These are phyloP conservation scores for Hyphopichia pseudoburtonii DNA, from an alignment of 1,139 yeast genomes.

Conservation along the genomic window DNA sequence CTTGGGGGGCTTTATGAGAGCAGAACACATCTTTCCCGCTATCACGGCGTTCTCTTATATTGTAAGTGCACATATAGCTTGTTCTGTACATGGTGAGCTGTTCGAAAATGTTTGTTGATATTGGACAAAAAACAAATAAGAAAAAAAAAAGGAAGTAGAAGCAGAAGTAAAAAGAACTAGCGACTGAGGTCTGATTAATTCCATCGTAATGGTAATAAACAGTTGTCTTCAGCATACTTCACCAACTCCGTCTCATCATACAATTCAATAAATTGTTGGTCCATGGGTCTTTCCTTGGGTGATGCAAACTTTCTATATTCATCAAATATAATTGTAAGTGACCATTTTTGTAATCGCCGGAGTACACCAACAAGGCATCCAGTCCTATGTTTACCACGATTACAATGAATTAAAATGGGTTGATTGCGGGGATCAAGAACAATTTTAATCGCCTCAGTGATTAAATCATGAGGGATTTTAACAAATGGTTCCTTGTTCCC, in stretches of 20 bases:
- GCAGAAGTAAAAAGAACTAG: background rate
- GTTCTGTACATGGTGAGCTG: too few relatives aligned
- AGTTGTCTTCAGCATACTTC: slow-evolving; percentile 47
- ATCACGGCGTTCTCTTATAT: too few relatives aligned
- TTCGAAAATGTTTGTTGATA: too few relatives aligned
- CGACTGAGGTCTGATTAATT: slow-evolving; percentile 17
- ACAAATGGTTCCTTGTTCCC: slow-evolving; percentile 97
- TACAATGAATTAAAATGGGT: slow-evolving; percentile 90
- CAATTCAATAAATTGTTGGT: slow-evolving; percentile 91
- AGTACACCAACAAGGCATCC: slow-evolving; percentile 95
- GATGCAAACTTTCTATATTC: slow-evolving; percentile 92
- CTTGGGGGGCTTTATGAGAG: too few relatives aligned
- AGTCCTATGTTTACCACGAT: slow-evolving; percentile 94
- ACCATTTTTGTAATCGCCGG: slow-evolving; percentile 87
- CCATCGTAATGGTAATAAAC: slow-evolving; percentile 74
- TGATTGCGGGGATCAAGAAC: slow-evolving; percentile 83
- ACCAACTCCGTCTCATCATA: slow-evolving; percentile 67
- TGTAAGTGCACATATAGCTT: too few relatives aligned
- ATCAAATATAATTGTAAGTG: slow-evolving; percentile 87
- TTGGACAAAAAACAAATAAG: too few relatives aligned
- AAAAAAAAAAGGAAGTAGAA: background rate
- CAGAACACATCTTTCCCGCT: too few relatives aligned
- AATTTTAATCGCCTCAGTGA: slow-evolving; percentile 78
- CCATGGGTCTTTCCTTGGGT: slow-evolving; percentile 93
- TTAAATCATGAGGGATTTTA: slow-evolving; percentile 71